A percentile compares a stretch with the other conserved stretches of the same genome.
Conservation (phyloP, 1,284 basidiomycete species). For the Cutaneotrichosporon sp. region DNA sequence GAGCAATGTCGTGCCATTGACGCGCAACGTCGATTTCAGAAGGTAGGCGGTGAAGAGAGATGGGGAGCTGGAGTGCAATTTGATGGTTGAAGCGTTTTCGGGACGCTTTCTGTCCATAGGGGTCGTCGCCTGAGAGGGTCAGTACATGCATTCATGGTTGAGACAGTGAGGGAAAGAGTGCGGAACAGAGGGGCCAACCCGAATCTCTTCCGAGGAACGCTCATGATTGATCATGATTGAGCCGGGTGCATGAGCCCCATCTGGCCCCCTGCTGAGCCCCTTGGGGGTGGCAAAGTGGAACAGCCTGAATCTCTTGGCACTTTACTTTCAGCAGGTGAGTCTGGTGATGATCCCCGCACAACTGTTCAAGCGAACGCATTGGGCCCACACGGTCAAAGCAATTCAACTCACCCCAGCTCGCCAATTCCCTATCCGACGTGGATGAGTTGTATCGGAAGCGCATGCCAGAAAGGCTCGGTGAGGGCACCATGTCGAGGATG, state of each 20-base stretch:
- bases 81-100: constrained; percentile 3
- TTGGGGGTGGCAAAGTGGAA: background rate
- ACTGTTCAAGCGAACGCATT: too few species aligned
- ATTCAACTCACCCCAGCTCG: constrained; percentile 8
- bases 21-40: background rate
- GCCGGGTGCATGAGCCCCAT: background rate
- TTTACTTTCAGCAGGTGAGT: background rate
- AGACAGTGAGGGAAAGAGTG: background rate
- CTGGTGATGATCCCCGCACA: too few species aligned
- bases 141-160: background rate
- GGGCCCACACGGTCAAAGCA: too few species aligned
- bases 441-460: constrained; percentile 5
- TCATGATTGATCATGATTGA: background rate
- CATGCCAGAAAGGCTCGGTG: constrained; percentile 3
- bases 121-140: constrained; percentile 6
- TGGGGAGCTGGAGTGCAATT: background rate
- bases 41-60: background rate
- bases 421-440: background rate
- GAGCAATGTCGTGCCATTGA: constrained; percentile 8
- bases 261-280: background rate
- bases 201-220: background rate
- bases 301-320: background rate
- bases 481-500: background rate
- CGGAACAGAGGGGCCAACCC: background rate
- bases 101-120: background rate